phyloP scores from a whole-genome alignment of 345 rosid genomes.

The Rhizophora apiculata region DNA sequence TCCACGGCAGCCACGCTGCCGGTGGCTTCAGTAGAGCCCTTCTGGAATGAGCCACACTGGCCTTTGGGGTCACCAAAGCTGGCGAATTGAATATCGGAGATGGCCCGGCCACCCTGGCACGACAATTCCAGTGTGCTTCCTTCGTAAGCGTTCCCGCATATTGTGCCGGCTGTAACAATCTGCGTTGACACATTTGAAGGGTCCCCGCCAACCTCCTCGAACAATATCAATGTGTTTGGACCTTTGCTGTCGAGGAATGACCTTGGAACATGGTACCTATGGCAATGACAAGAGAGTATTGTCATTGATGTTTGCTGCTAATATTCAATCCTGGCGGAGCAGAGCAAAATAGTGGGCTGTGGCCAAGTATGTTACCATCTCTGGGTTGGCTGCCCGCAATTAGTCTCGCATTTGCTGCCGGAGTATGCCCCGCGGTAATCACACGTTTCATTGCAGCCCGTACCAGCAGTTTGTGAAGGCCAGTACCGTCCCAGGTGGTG shows the following conservation, averaged over 20 bases:
- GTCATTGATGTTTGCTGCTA: no score
- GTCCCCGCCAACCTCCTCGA: conserved; percentile 15
- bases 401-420: not conserved
- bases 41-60: conserved; percentile 1
- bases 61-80: conserved; percentile 17
- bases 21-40: conserved; percentile 1
- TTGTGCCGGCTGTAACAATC: conserved; percentile 1
- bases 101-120: conserved; percentile 1
- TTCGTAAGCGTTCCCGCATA: conserved; percentile 4
- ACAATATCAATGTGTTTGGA: conserved; percentile 6
- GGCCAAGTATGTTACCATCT: conserved; percentile 1
- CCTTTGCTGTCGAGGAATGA: conserved; percentile 9
- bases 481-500: conserved; percentile 6
- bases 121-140: conserved; percentile 15
- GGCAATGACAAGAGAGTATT: not conserved
- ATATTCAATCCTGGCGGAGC: no score
- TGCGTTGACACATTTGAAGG: conserved; percentile 5
- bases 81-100: conserved; percentile 11
- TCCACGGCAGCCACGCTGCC: not conserved
- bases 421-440: not conserved
- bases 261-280: conserved; percentile 24
- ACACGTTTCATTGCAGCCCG: not conserved
- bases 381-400: conserved; percentile 11
- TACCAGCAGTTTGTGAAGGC: conserved; percentile 5
- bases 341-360: no score